Evolutionary conservation across 441 rosid genomes (phyloP).

Genomic region (Sinapis alba): DNA sequence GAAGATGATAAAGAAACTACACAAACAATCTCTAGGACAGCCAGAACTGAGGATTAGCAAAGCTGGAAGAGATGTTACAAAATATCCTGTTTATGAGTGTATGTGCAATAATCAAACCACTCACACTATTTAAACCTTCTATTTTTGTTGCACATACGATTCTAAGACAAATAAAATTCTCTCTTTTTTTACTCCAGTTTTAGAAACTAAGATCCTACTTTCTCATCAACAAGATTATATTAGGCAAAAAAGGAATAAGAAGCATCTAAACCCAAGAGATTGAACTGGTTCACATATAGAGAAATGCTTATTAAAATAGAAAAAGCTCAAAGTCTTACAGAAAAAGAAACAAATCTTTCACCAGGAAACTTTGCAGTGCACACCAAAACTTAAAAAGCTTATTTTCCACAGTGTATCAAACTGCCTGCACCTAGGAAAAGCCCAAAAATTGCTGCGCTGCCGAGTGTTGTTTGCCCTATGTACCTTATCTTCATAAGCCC

Average conservation of each 20-base stretch:
- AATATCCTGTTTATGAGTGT: constrained; percentile 86
- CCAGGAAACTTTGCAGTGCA: constrained; percentile 16
- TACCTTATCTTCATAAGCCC: constrained; percentile 90
- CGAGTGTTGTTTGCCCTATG: constrained; percentile 87
- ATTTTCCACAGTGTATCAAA: constrained; percentile 95
- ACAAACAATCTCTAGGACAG: constrained; percentile 79
- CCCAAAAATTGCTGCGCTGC: constrained; percentile 93
- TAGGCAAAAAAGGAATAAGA: not conserved
- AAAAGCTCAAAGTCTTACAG: constrained; percentile 12
- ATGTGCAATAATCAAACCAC: constrained; percentile 62
- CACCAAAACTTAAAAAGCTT: constrained; percentile 23
- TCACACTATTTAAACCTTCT: not conserved
- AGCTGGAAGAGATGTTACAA: constrained; percentile 85
- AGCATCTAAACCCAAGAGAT: no score
- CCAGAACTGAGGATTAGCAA: constrained; percentile 75
- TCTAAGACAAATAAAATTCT: not conserved
- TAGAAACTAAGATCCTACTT: not conserved
- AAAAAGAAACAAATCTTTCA: constrained; percentile 13
- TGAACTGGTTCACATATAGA: no score
- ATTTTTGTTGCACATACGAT: not conserved
- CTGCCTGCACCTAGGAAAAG: constrained; percentile 98
- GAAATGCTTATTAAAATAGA: constrained; percentile 14
- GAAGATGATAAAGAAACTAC: constrained; percentile 68
- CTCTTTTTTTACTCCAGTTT: not conserved
- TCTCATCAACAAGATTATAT: constrained; percentile 7